phyloP scores from a whole-genome alignment of 2,329 filamentous ascomycete species.

The Didymella segeticola region DNA sequence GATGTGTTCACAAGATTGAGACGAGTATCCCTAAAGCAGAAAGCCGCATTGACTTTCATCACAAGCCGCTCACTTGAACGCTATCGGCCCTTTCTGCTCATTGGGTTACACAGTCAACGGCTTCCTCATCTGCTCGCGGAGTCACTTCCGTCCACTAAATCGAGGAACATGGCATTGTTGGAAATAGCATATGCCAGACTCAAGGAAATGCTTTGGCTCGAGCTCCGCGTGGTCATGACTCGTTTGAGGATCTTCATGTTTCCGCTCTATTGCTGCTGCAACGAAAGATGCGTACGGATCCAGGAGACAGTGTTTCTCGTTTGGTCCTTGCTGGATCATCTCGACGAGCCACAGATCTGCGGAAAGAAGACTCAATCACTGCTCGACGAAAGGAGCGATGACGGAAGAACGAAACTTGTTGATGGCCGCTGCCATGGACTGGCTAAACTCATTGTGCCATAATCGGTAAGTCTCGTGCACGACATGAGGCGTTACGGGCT shows the following conservation, averaged over 20 bases:
- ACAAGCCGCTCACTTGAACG: constrained; percentile 4
- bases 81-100: constrained; percentile 8
- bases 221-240: constrained; percentile 16
- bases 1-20: background rate
- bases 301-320: background rate
- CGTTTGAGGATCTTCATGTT: background rate
- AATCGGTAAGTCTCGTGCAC: constrained; percentile 9
- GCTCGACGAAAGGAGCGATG: background rate
- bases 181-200: background rate
- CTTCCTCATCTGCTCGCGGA: constrained; percentile 6
- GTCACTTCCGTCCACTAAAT: background rate
- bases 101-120: constrained; percentile 10
- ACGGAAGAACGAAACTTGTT: background rate
- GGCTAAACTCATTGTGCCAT: background rate
- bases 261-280: background rate
- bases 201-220: background rate
- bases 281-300: background rate
- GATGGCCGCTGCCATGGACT: background rate
- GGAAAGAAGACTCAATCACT: background rate
- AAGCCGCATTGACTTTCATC: constrained; percentile 4
- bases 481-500: constrained; percentile 6
- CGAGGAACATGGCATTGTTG: background rate
- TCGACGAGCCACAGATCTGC: background rate
- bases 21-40: background rate
- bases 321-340: background rate